Evolutionary conservation across 495 filamentous ascomycete species (phyloP).

Genomic region (Evernia prunastri): DNA sequence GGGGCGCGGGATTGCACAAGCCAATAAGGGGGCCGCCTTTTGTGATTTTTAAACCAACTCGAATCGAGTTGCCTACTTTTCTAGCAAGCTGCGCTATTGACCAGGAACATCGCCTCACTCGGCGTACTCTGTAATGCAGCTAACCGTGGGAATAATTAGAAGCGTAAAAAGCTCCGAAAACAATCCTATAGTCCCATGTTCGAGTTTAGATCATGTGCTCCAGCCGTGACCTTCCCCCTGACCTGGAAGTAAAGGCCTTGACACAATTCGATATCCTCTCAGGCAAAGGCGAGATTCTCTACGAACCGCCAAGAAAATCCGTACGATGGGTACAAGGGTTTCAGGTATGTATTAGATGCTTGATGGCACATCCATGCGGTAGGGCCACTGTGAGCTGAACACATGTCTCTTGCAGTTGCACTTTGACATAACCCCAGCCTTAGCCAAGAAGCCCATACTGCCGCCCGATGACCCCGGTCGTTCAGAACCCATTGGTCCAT

Average conservation of each 20-base stretch:
- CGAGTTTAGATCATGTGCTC: not conserved
- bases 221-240: not conserved
- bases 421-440: constrained; percentile 17
- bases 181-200: no score
- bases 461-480: constrained; percentile 21
- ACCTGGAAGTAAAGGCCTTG: not conserved
- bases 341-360: not conserved
- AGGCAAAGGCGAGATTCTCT: not conserved
- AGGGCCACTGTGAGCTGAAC: not conserved
- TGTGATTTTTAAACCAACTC: no score
- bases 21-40: no score
- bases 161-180: no score
- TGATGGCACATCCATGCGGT: not conserved
- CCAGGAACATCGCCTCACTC: no score
- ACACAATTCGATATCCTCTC: not conserved
- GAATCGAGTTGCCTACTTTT: no score
- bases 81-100: no score
- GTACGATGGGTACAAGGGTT: not conserved
- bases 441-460: constrained; percentile 22
- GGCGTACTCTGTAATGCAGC: no score
- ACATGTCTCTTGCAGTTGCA: not conserved
- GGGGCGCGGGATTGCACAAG: no score
- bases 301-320: not conserved
- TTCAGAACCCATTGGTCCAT: constrained; percentile 19
- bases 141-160: no score